Evolutionary conservation across 306 rosid species (phyloP).

Genomic region (Quercus alba): DNA sequence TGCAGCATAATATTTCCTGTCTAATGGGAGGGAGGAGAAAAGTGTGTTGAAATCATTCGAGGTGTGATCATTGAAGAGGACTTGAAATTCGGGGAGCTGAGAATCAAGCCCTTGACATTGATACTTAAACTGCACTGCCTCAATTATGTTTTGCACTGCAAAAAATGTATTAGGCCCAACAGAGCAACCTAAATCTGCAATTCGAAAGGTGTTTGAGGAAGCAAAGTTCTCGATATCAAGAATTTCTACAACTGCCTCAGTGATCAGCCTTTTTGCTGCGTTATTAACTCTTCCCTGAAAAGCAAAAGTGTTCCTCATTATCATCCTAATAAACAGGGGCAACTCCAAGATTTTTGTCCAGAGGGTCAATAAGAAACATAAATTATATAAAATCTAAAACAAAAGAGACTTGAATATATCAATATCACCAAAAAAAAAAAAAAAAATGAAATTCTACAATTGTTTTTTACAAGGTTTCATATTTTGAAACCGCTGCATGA

Average conservation of each 20-base stretch:
- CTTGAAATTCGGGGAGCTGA: not conserved
- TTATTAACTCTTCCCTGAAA: not conserved
- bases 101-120: not conserved
- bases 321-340: too few species aligned
- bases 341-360: too few species aligned
- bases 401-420: too few species aligned
- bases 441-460: too few species aligned
- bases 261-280: conserved; percentile 3
- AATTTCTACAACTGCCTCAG: conserved; percentile 16
- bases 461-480: too few species aligned
- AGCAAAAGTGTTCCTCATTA: too few species aligned
- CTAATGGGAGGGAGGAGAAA: conserved; percentile 14
- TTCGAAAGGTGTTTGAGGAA: conserved; percentile 8
- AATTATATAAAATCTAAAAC: too few species aligned
- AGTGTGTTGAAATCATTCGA: conserved; percentile 41
- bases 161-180: conserved; percentile 27
- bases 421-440: too few species aligned
- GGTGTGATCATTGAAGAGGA: not conserved
- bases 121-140: conserved; percentile 16
- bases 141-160: conserved; percentile 22
- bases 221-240: conserved; percentile 1
- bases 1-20: conserved; percentile 11
- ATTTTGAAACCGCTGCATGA: too few species aligned
- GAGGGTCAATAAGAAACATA: too few species aligned
- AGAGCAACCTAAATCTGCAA: conserved; percentile 27